Percentiles rank a stretch among this genome's conserved stretches.
Conservation (phyloP, 2,329 filamentous ascomycete species). For the Capronia coronata region DNA sequence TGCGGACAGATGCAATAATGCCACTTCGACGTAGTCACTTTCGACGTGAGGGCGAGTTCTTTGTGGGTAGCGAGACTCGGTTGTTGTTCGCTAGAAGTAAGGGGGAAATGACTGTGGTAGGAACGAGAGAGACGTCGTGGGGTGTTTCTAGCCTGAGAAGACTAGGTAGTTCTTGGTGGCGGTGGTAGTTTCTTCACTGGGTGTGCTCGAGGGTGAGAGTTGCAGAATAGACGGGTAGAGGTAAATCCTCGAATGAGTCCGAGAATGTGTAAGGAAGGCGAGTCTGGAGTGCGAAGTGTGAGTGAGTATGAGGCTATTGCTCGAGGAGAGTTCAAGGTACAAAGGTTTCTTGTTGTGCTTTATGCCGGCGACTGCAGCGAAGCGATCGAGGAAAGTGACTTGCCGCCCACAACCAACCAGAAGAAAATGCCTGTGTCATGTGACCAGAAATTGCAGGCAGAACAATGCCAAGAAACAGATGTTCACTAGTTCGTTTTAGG, state of each 20-base stretch:
- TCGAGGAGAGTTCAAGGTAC: slow-evolving; percentile 2
- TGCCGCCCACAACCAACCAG: not conserved
- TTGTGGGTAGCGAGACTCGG: too few species aligned
- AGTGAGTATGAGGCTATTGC: slow-evolving; percentile 8
- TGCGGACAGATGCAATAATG: not conserved
- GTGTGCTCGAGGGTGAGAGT: not conserved
- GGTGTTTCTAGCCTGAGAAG: not conserved
- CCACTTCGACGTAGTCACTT: not conserved
- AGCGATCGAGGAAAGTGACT: not conserved
- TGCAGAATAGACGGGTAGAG: not conserved
- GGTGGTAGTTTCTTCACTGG: not conserved
- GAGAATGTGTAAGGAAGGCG: not conserved
- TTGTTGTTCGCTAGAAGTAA: too few species aligned
- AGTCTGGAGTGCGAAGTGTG: not conserved
- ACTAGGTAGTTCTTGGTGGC: not conserved
- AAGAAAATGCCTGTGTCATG: not conserved
- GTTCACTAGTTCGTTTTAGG: slow-evolving; percentile 10
- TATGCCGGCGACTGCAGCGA: slow-evolving; percentile 5
- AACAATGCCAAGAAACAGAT: slow-evolving; percentile 12
- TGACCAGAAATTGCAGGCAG: not conserved
- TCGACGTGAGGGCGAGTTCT: too few species aligned
- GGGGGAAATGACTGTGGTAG: not conserved
- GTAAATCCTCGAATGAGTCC: not conserved
- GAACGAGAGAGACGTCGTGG: not conserved
- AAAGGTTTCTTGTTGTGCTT: slow-evolving; percentile 5